Evolutionary conservation across 2,329 filamentous ascomycete genomes (phyloP).

Genomic region (Chaetomium strumarium): DNA sequence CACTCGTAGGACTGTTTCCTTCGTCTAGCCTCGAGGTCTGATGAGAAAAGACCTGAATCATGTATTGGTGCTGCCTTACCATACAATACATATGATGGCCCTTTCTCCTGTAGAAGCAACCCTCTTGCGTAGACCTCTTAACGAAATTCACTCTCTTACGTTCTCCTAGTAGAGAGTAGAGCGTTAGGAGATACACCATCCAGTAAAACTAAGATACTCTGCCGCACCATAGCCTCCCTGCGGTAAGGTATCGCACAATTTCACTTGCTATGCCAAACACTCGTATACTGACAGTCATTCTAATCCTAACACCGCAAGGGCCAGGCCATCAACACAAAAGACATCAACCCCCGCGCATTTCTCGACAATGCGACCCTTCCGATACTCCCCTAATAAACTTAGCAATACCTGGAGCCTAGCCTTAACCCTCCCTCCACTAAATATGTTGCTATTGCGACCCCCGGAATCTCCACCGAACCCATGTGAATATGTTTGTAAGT

Average conservation of each 20-base stretch:
- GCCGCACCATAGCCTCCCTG: no score
- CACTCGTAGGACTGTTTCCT: no score
- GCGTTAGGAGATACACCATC: background rate
- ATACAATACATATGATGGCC: no score
- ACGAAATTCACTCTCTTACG: no score
- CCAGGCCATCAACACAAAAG: background rate
- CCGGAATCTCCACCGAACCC: slow-evolving; percentile 7
- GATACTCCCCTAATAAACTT: slow-evolving; percentile 1
- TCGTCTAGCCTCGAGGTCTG: no score
- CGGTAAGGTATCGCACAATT: no score
- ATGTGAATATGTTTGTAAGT: slow-evolving; percentile 6
- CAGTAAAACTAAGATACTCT: no score
- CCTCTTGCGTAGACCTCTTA: no score
- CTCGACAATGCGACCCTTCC: background rate
- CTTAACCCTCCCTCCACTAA: slow-evolving; percentile 6
- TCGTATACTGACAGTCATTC: slow-evolving; percentile 1
- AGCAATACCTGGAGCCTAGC: background rate
- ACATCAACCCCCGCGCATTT: background rate
- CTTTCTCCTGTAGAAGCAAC: no score
- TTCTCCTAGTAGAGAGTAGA: no score
- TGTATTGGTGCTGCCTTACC: no score
- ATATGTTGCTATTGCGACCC: background rate
- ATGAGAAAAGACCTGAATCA: no score
- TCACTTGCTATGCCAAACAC: background rate
- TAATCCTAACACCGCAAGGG: background rate